Conservation (phyloP, 148 eudicot genomes). For the Rhododendron kiyosumense region DNA sequence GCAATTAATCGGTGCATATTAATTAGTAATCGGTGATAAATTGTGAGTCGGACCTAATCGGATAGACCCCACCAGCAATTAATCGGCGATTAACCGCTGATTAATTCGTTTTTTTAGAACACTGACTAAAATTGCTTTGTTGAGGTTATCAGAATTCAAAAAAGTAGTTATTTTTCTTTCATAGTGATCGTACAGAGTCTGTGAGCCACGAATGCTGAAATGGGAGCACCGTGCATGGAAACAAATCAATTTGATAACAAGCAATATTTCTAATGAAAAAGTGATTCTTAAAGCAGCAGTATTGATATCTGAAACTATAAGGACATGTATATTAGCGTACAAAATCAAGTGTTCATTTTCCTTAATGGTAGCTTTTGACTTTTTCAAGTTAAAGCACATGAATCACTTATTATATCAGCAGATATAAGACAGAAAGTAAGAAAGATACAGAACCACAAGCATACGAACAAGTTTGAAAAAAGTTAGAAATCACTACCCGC, state of each 20-base stretch:
- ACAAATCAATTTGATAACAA: not conserved
- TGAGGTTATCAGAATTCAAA: not conserved
- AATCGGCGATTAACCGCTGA: too few relatives aligned
- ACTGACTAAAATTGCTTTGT: not conserved
- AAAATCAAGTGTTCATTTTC: not conserved
- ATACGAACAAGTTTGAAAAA: not conserved
- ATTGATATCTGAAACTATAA: not conserved
- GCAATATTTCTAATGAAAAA: not conserved
- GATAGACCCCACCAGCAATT: too few relatives aligned
- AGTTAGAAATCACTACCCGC: conserved; percentile 38
- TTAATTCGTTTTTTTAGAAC: too few relatives aligned
- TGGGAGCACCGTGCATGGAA: not conserved
- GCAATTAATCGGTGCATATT: too few relatives aligned
- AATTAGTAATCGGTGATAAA: too few relatives aligned
- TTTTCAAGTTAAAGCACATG: not conserved
- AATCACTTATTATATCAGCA: not conserved
- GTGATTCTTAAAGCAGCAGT: not conserved
- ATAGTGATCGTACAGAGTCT: not conserved
- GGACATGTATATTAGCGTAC: not conserved
- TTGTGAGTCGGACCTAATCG: too few relatives aligned
- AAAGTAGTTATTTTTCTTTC: not conserved
- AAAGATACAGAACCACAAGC: not conserved
- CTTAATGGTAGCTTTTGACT: not conserved
- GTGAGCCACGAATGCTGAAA: not conserved
- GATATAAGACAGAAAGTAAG: not conserved